Conservation (phyloP, 257 asterid genomes). For the Gentiana straminea region DNA sequence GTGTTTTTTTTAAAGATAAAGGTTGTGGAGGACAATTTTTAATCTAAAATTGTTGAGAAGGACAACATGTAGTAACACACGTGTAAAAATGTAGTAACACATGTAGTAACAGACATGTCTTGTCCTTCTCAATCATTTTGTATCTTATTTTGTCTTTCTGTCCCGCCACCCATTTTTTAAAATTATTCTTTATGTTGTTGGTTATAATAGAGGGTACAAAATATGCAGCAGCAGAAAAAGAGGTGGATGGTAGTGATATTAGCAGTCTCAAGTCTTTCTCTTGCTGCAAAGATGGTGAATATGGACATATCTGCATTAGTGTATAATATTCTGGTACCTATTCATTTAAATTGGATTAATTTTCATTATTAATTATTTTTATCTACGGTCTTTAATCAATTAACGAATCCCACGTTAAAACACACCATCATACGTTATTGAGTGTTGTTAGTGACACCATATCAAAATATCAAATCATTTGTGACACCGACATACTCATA, state of each 20-base stretch:
- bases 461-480: no score
- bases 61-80: no score
- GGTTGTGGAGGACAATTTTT: neutral
- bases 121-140: neutral
- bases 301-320: slow-evolving; percentile 20
- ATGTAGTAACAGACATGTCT: no score
- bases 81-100: no score
- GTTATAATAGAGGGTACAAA: neutral
- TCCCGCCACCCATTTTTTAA: no score
- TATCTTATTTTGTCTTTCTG: neutral
- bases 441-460: no score
- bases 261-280: slow-evolving; percentile 43
- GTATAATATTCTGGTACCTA: slow-evolving; percentile 30
- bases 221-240: slow-evolving; percentile 27
- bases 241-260: slow-evolving; percentile 45
- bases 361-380: neutral
- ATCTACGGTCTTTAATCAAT: no score
- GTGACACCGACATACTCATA: no score
- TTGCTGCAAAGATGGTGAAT: slow-evolving; percentile 50
- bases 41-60: no score
- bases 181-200: no score
- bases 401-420: no score
- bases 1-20: neutral
- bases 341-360: neutral
- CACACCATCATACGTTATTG: no score